These are phyloP conservation scores for Fusarium odoratissimum DNA, from an alignment of 2,329 filamentous ascomycete genomes.

Conservation along the genomic window DNA sequence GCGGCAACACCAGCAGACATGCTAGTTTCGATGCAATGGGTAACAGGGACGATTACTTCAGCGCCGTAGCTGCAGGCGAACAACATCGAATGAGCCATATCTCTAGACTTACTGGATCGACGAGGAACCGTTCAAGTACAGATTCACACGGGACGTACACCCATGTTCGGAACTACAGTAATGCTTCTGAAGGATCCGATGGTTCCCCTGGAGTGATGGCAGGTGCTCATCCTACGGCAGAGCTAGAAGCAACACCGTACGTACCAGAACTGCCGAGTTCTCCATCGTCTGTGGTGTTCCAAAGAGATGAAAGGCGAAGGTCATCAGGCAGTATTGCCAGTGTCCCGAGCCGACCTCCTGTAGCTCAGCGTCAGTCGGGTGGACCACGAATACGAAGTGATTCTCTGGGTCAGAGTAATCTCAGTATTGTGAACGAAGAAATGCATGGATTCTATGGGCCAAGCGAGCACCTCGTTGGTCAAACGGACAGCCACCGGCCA, in stretches of 20 bases:
- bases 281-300: slow-evolving; percentile 34
- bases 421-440: slow-evolving; percentile 56
- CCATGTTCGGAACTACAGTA: slow-evolving; percentile 57
- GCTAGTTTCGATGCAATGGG: slow-evolving; percentile 46
- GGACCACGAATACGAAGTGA: slow-evolving; percentile 43
- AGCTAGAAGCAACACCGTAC: slow-evolving; percentile 53
- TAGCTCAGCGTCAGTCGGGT: slow-evolving; percentile 45
- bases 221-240: slow-evolving; percentile 32
- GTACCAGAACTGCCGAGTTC: slow-evolving; percentile 53
- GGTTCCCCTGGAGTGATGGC: slow-evolving; percentile 44
- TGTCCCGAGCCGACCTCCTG: slow-evolving; percentile 38
- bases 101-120: slow-evolving; percentile 38
- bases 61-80: slow-evolving; percentile 14
- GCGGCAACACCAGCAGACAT: slow-evolving; percentile 44
- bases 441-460: slow-evolving; percentile 63
- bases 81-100: slow-evolving; percentile 34
- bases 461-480: slow-evolving; percentile 52
- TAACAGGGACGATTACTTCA: slow-evolving; percentile 47
- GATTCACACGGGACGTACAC: slow-evolving; percentile 54
- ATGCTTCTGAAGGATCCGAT: slow-evolving; percentile 57
- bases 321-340: slow-evolving; percentile 42
- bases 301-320: slow-evolving; percentile 43
- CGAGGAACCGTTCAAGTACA: slow-evolving; percentile 47
- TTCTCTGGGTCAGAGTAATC: slow-evolving; percentile 35
- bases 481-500: slow-evolving; percentile 50